Evolutionary conservation across 306 rosid genomes (phyloP), one percentile per base, ranked within the genome.

Genomic region (Morella rubra): DNA sequence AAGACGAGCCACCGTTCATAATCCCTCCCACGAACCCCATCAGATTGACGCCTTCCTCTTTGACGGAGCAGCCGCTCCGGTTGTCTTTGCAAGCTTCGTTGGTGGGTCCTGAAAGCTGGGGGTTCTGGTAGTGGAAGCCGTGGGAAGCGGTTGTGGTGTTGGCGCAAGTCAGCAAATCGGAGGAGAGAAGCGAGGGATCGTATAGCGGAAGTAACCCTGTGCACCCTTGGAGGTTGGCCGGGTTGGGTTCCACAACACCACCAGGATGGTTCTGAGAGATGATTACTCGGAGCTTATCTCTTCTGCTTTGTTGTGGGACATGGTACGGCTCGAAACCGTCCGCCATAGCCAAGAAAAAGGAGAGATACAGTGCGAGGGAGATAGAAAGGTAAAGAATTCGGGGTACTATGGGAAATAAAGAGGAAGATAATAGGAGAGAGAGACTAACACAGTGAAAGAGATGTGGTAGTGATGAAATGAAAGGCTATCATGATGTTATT

Each of bases 231-330:
- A 85, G 76, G 55, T 65, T 7, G 7, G 59, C 20, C 8, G 79
- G 46, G 40, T 85, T 51, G 76, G 52, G 32, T 50, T 84, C 84
- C 71, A 65, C 80, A n/a, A 83, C 65, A 54, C 69, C 22, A 3
- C 54, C 37, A 46, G 74, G 83, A 46, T 80, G 71, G 51, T 71
- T 60, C 69, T 75, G 84, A 64, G 72, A 61, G 0, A 65, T 37
- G 4, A 91, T 84, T 53, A 91, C 85, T 54, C 97, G 76, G 37
- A 92, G 96, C 80, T 92, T 92, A 41, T 90, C 96, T 78, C 97
- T 83, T 73, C 97, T 78, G 72, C 97, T 92, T 73, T 92, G 96
- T 54, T 90, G 97, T 3, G 97, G 96, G 16, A 88, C 89, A 82
- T 92, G 97, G 77, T 83, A 87, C n/a, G 90, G 78, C 67, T 87